Evolutionary conservation across 2,329 filamentous ascomycete genomes (phyloP).

Genomic region (Allantophomopsis cytisporea): DNA sequence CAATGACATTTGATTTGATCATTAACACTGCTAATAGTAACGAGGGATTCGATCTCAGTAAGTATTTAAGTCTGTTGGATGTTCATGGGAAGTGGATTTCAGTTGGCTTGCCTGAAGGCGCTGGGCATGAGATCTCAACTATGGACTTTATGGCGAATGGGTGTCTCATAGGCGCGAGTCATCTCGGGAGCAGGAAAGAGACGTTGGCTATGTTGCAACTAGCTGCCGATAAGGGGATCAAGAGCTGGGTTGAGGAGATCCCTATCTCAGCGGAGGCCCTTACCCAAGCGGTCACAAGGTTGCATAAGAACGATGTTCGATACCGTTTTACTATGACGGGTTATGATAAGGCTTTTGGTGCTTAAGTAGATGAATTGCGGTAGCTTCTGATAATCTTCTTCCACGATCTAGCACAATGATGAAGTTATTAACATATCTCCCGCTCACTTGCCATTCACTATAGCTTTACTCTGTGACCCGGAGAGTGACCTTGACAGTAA

Average conservation of each 20-base stretch:
- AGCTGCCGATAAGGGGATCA: constrained; percentile 54
- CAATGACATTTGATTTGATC: constrained; percentile 61
- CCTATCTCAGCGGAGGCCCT: constrained; percentile 57
- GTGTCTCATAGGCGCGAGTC: constrained; percentile 55
- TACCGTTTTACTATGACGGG: constrained; percentile 61
- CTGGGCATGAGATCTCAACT: constrained; percentile 55
- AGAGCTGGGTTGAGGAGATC: constrained; percentile 60
- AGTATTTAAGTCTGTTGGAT: constrained; percentile 69
- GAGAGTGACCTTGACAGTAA: too few species aligned
- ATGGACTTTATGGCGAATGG: constrained; percentile 68
- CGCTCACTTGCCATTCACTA: too few species aligned
- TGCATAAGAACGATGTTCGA: constrained; percentile 58
- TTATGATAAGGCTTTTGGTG: constrained; percentile 51
- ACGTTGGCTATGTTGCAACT: constrained; percentile 60
- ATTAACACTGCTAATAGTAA: constrained; percentile 61
- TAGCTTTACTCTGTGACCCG: too few species aligned
- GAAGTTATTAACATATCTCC: too few species aligned
- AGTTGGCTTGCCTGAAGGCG: constrained; percentile 68
- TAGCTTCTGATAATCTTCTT: too few species aligned
- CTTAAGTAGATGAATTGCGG: constrained; percentile 1
- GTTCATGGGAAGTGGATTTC: constrained; percentile 71
- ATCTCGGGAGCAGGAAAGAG: constrained; percentile 58
- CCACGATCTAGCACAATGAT: too few species aligned
- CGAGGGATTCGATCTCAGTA: constrained; percentile 49
- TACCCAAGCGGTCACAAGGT: constrained; percentile 53